Base-by-base conservation (phyloP, 495 filamentous ascomycete genomes). In the Penicillium canescens region DNA sequence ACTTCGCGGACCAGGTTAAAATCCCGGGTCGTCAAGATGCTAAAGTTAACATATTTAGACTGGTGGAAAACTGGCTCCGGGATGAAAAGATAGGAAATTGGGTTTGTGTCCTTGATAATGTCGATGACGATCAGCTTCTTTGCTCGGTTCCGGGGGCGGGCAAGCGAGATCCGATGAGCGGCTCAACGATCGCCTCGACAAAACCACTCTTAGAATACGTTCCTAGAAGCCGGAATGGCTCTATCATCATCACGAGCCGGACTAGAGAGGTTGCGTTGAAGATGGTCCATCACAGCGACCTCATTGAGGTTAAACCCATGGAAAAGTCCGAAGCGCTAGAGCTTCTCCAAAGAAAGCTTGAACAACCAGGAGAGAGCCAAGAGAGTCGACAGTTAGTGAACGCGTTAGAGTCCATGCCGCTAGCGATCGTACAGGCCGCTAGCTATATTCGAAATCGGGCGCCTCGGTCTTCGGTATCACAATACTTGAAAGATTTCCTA, bases 381-480 rank as follows among this genome's bases (percentile, higher is more conserved):
- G 31, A 39, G n/a, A 51, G 66, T 14, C 67, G 10, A 18, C n/a
- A 46, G 23, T 18, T 80, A 6, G 56, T 69, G n/a, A 46, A 51
- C 21, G 66, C 57, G n/a, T n/a, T n/a, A n/a, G n/a, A n/a, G n/a
- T n/a, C n/a, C n/a, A n/a, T n/a, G n/a, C n/a, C n/a, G n/a, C 70
- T 82, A 10, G 77, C 78, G 7, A 80, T 81, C 23, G 66, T 63
- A 10, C 77, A 82, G 55, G 76, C 76, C 3, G 73, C 74, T 5
- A 68, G 64, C 12, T 82, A 77, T 57, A 80, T 82, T 40, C 50
- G 12, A n/a, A 52, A 62, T 33, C 48, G 59, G 31, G 49, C 49
- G 40, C 65, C 63, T 13, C 43, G 67, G 4, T 37, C 14, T 39
- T 64, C 61, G 10, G 52, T 70, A 40, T 33, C 48, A 45, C 47